Conservation (phyloP, 257 asterid species). For the Solanum lycopersicoides region DNA sequence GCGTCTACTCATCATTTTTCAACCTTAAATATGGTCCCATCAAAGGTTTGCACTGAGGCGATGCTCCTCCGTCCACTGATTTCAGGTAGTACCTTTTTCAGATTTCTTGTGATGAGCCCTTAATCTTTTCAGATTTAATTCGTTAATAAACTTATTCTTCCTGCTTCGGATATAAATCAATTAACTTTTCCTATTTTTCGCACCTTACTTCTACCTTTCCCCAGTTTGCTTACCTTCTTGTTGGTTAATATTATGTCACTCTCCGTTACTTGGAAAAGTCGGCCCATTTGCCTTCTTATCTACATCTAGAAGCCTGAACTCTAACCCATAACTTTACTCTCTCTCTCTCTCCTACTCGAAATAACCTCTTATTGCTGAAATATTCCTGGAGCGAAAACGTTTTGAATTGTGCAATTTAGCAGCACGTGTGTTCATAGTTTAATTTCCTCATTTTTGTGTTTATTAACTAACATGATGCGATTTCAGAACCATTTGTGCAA, state of each 20-base stretch:
- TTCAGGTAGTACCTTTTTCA: background rate
- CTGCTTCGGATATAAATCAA: background rate
- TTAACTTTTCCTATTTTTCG: background rate
- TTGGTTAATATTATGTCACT: background rate
- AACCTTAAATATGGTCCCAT: background rate
- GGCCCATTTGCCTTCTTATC: background rate
- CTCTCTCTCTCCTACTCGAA: background rate
- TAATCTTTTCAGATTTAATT: too few species aligned
- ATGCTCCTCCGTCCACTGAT: background rate
- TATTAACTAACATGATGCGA: constrained; percentile 32
- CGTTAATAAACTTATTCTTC: background rate
- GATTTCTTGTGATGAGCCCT: background rate
- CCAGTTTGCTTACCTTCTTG: background rate
- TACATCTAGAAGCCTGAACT: background rate
- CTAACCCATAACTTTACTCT: background rate
- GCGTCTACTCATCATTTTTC: background rate
- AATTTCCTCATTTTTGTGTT: background rate
- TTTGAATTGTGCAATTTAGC: background rate
- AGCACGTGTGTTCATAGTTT: background rate
- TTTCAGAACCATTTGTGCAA: constrained; percentile 51
- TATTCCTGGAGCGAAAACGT: background rate
- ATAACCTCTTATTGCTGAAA: too few species aligned
- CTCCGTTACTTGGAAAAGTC: too few species aligned
- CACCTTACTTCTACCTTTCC: background rate
- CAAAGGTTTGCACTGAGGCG: background rate